Evolutionary conservation across 2,329 filamentous ascomycete genomes (phyloP).

Genomic region (Apiospora aurea): DNA sequence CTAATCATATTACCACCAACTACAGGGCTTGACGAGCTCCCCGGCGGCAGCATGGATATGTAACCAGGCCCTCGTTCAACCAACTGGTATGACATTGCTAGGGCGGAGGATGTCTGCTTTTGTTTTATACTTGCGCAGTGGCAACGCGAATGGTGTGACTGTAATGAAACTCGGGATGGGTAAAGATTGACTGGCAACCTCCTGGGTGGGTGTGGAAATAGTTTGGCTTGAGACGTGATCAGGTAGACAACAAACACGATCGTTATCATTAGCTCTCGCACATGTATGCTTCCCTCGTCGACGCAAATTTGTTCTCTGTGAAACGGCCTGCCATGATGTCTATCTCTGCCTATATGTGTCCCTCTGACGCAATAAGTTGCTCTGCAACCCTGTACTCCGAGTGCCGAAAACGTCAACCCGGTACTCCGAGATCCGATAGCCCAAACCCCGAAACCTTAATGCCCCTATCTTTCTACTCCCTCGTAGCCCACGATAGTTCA

Average conservation of each 20-base stretch:
- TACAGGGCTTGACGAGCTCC: not conserved
- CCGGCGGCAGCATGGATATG: not conserved
- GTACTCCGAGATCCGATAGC: not conserved
- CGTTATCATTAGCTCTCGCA: not conserved
- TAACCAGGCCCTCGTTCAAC: not conserved
- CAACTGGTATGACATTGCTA: rapidly evolving
- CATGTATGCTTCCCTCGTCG: not conserved
- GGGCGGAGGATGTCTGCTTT: not conserved
- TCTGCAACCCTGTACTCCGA: not conserved
- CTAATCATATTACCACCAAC: not conserved
- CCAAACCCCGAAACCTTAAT: not conserved
- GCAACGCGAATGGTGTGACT: not conserved
- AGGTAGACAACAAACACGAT: not conserved
- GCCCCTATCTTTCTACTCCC: not conserved
- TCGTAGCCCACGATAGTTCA: not conserved
- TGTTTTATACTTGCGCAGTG: not conserved
- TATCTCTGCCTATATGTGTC: not conserved
- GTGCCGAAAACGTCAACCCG: not conserved
- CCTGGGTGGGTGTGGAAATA: not conserved
- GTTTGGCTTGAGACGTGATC: not conserved
- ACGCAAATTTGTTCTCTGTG: not conserved
- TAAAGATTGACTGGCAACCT: not conserved
- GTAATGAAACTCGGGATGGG: not conserved
- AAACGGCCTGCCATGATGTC: not conserved
- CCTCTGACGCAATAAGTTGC: not conserved